These are phyloP conservation scores for Fraxinus americana DNA, from an alignment of 257 asterid genomes.

Conservation along the genomic window DNA sequence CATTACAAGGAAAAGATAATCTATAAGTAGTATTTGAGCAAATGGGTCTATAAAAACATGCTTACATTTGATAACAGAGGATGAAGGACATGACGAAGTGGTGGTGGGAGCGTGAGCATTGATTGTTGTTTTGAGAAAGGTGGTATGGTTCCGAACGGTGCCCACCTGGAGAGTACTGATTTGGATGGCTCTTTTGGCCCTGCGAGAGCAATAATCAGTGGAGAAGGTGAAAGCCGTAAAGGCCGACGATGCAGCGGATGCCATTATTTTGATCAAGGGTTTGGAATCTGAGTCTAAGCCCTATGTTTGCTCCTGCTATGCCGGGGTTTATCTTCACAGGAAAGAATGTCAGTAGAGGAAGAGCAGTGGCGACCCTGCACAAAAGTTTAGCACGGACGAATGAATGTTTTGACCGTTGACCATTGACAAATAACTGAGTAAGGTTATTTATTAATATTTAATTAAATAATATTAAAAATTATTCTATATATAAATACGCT, in stretches of 20 bases:
- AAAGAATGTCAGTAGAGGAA: too few species aligned
- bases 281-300: not conserved
- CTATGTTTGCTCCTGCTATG: too few species aligned
- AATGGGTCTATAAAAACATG: not conserved
- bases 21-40: not conserved
- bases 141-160: constrained; percentile 20
- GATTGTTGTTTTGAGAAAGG: constrained; percentile 24
- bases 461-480: too few species aligned
- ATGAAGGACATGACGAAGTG: constrained; percentile 30
- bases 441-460: too few species aligned
- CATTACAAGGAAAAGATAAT: constrained; percentile 1
- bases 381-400: too few species aligned
- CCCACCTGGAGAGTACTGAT: constrained; percentile 21
- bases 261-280: not conserved
- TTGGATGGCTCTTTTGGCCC: constrained; percentile 13
- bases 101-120: constrained; percentile 14
- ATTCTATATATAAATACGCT: too few species aligned
- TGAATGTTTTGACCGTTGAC: too few species aligned
- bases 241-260: constrained; percentile 20
- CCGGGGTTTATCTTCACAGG: too few species aligned
- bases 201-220: constrained; percentile 35
- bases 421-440: too few species aligned
- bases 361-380: too few species aligned
- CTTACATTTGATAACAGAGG: constrained; percentile 38
- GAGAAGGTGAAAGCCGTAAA: constrained; percentile 39